These are phyloP conservation scores for Eleusine coracana DNA, from an alignment of 176 grass and related monocot species.

Conservation along the genomic window DNA sequence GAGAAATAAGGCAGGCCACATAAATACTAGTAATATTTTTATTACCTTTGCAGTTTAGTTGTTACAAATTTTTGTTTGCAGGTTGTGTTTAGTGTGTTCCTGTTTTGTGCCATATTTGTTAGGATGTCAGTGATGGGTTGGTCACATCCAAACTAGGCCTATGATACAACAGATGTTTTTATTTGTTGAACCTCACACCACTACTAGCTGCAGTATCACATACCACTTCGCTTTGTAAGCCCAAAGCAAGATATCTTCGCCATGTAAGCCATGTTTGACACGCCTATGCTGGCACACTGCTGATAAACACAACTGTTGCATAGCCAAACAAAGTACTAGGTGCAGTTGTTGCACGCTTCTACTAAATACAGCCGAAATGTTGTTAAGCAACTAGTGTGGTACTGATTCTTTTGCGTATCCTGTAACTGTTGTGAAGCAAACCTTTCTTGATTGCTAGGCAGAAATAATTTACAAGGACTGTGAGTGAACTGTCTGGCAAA, in stretches of 20 bases:
- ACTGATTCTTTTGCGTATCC: neutral
- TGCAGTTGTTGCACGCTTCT: neutral
- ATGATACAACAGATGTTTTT: neutral
- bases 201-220: neutral
- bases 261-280: neutral
- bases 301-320: neutral
- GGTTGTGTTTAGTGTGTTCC: neutral
- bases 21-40: neutral
- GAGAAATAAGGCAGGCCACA: neutral
- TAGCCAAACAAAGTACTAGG: neutral
- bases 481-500: neutral
- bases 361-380: slow-evolving; percentile 2
- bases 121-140: neutral
- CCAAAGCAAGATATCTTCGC: neutral
- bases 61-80: neutral
- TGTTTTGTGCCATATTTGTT: neutral
- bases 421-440: neutral
- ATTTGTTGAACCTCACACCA: neutral
- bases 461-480: slow-evolving; percentile 1
- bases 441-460: slow-evolving; percentile 2
- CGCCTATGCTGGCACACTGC: neutral
- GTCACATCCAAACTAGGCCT: neutral
- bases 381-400: neutral
- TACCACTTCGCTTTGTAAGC: neutral
- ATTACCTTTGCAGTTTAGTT: neutral